Conservation (phyloP, 73 alveolate species). For the Halteria grandinella region DNA sequence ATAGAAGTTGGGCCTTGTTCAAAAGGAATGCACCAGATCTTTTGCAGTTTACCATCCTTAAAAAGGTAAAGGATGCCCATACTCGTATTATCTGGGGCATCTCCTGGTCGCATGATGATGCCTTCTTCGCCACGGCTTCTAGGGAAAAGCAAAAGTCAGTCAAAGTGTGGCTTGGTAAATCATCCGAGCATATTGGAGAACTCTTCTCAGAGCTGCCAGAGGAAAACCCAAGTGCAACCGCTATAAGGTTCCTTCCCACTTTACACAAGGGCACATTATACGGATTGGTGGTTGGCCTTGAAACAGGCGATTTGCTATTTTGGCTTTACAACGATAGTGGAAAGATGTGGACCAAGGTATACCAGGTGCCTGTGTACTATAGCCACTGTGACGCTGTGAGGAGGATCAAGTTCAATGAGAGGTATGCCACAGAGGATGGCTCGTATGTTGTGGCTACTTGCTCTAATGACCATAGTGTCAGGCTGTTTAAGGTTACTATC, state of each 20-base stretch:
- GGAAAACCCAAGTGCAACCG: constrained; percentile 48
- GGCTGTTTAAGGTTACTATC: constrained; percentile 24
- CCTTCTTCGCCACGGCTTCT: constrained; percentile 88
- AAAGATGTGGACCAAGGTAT: constrained; percentile 21
- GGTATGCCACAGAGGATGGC: not conserved
- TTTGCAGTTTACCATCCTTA: constrained; percentile 70
- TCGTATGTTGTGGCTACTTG: constrained; percentile 58
- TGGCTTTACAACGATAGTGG: constrained; percentile 13
- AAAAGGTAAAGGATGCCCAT: constrained; percentile 84
- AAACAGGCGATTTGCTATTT: constrained; percentile 50
- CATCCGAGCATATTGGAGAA: not conserved
- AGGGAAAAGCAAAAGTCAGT: constrained; percentile 87
- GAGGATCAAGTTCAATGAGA: constrained; percentile 51
- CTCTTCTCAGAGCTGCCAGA: constrained; percentile 33
- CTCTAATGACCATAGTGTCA: constrained; percentile 52
- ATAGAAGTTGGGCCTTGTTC: constrained; percentile 85
- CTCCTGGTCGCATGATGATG: constrained; percentile 93
- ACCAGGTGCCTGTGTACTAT: constrained; percentile 37
- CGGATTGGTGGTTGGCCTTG: constrained; percentile 58
- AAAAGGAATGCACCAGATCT: constrained; percentile 62
- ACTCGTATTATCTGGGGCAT: constrained; percentile 90
- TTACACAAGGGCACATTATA: not conserved
- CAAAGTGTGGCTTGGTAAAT: constrained; percentile 35
- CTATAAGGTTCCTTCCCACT: constrained; percentile 55
- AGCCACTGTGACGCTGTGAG: constrained; percentile 52